Base-by-base conservation (phyloP, 179 eudicot species). In the Nepenthes alata region DNA sequence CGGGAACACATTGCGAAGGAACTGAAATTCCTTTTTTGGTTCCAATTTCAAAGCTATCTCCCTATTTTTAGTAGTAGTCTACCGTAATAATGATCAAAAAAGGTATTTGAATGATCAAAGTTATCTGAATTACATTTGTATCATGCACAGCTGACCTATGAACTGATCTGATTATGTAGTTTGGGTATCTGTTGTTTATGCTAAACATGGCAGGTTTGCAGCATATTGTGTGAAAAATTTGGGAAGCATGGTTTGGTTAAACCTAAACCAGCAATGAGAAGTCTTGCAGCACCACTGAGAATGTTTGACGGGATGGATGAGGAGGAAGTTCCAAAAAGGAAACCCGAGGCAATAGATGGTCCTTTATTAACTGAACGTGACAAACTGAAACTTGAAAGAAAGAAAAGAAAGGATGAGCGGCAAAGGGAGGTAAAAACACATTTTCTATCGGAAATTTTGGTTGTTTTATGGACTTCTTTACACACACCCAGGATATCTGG, bases 231-330 rank as follows among this genome's bases (percentile, higher is more conserved):
- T 64, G 95, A 93, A 61, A 89, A 83, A 72, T 93, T 93, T 74
- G 94, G 89, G 59, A 93, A 90, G 81, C 98, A 93, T 72, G 96
- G 96, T 41, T 68, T 93, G 58, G 84, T 82, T 11, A 93, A 93
- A 75, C 82, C 71, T 62, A 80, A 80, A 64, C 89, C 94, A 1
- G 62, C 91, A 2, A 86, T 93, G 61, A 85, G 98, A 77, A 93
- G 98, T 70, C 82, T 93, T 34, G 77, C 84, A 64, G 77, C 91
- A 57, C 98, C 98, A 12, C 50, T 93, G 60, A 85, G 98, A 74
- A 93, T 93, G 98, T 80, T 69, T 72, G 98, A 93, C 66, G 95
- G 93, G 49, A 89, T 93, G 98, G 98, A 93, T 69, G 97, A 93
- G 54, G 89, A 76, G 41, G 75, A 66, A 58, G 95, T 61, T 64